phyloP scores from a whole-genome alignment of 345 rosid species.

The Erucastrum elatum region DNA sequence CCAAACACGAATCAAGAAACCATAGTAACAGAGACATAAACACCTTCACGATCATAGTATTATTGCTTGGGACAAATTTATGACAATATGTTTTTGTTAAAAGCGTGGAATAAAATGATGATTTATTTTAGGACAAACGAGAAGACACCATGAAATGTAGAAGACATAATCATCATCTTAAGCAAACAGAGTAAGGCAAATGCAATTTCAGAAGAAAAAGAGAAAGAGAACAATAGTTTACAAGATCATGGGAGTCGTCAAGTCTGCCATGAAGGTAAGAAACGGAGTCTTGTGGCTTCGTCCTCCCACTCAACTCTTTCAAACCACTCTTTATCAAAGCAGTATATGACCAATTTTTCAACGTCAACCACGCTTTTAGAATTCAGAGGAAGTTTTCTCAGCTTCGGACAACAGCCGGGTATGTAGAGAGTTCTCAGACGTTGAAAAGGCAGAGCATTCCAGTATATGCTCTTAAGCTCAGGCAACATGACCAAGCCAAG shows the following conservation, averaged over 20 bases:
- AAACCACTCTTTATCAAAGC: neutral
- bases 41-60: neutral
- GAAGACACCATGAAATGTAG: neutral
- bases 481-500: neutral
- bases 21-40: neutral
- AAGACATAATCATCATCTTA: neutral
- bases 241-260: neutral
- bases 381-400: slow-evolving; percentile 27
- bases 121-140: neutral
- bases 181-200: neutral
- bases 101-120: neutral
- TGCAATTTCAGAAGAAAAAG: neutral
- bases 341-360: neutral
- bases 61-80: neutral
- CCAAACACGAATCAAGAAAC: neutral
- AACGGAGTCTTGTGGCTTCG: slow-evolving; percentile 18
- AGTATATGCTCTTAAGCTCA: slow-evolving; percentile 24
- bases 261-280: neutral
- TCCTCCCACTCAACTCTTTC: slow-evolving; percentile 22
- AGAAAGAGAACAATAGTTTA: neutral
- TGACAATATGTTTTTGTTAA: neutral
- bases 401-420: neutral
- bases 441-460: slow-evolving; percentile 19
- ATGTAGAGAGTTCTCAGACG: neutral
- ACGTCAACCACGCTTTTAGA: neutral